These are phyloP conservation scores for Arthrobotrys megalospora DNA, from an alignment of 2,329 filamentous ascomycete species.

Conservation along the genomic window DNA sequence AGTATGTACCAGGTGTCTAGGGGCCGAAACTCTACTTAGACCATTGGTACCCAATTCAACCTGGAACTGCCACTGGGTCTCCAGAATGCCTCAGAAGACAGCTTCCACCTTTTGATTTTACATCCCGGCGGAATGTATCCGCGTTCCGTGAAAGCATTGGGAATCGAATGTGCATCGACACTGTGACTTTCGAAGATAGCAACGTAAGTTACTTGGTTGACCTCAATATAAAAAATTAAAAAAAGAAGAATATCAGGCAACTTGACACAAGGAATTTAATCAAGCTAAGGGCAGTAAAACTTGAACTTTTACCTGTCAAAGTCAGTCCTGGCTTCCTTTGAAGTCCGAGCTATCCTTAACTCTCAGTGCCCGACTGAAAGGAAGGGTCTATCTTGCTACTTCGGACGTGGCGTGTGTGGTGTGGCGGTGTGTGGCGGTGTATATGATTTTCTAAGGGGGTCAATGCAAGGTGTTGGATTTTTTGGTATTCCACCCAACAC, in stretches of 20 bases:
- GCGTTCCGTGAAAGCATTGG: too few relatives aligned
- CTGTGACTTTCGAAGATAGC: neutral
- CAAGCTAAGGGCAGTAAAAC: neutral
- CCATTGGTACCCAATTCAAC: neutral
- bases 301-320: slow-evolving; percentile 3
- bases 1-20: slow-evolving; percentile 1
- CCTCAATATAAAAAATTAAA: neutral
- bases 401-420: too few relatives aligned
- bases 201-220: slow-evolving; percentile 4
- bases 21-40: slow-evolving; percentile 5
- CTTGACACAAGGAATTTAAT: neutral
- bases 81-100: too few relatives aligned
- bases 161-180: neutral
- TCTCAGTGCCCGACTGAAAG: too few relatives aligned
- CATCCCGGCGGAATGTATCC: too few relatives aligned
- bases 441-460: too few relatives aligned
- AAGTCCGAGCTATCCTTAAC: neutral
- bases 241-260: slow-evolving; percentile 6
- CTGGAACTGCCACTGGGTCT: neutral
- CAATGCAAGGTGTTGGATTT: slow-evolving; percentile 1
- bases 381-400: too few relatives aligned
- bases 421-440: too few relatives aligned
- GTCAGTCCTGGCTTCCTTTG: slow-evolving; percentile 7
- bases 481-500: neutral
- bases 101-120: too few relatives aligned